Conservation (phyloP, 805 yeast species). For the Yamadazyma paraphyllophila region DNA sequence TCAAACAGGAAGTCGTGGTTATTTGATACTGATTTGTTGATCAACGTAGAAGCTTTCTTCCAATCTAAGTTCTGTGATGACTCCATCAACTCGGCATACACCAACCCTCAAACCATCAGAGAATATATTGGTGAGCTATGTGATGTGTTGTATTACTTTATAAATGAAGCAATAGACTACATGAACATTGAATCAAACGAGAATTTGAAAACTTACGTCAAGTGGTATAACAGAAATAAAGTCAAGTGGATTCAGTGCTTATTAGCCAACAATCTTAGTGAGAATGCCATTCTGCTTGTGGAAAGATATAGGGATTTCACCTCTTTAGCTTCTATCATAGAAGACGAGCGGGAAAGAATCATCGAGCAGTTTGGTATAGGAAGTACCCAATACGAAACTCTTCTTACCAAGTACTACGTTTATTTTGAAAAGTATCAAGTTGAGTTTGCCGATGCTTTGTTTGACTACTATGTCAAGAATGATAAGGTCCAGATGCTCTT, state of each 20-base stretch:
- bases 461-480: constrained; percentile 52
- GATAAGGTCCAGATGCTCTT: constrained; percentile 55
- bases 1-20: constrained; percentile 43
- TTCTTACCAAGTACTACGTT: constrained; percentile 34
- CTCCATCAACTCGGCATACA: constrained; percentile 12
- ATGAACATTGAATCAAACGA: constrained; percentile 26
- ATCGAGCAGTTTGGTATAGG: constrained; percentile 18
- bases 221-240: constrained; percentile 34
- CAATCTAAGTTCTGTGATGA: constrained; percentile 10
- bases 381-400: constrained; percentile 15
- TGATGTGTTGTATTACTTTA: constrained; percentile 34
- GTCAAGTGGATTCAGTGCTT: constrained; percentile 59
- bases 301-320: constrained; percentile 65
- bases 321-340: constrained; percentile 54
- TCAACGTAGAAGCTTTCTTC: constrained; percentile 37
- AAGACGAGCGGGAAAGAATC: constrained; percentile 26
- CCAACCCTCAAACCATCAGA: constrained; percentile 18
- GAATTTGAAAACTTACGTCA: constrained; percentile 24
- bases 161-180: constrained; percentile 32
- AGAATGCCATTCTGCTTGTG: constrained; percentile 58
- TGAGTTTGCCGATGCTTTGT: constrained; percentile 64
- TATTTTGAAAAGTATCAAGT: constrained; percentile 65
- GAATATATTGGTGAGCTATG: constrained; percentile 23
- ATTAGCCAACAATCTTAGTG: constrained; percentile 46
- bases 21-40: constrained; percentile 38